These are phyloP conservation scores for Globisporangium paddicum DNA, from an alignment of 352 stramenopile species.

Conservation along the genomic window DNA sequence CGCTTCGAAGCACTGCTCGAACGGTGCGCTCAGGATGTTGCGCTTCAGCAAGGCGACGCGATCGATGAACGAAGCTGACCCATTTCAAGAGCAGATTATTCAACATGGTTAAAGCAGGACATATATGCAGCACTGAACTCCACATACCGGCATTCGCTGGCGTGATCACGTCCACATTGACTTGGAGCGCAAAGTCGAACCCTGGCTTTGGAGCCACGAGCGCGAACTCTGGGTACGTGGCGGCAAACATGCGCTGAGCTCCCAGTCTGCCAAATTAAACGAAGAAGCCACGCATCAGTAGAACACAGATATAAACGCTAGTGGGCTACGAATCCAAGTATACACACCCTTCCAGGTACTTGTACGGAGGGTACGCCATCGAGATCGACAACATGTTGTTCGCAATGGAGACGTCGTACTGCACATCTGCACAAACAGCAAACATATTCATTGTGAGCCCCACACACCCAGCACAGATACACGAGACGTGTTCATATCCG, in stretches of 20 bases:
- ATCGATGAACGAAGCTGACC: constrained; percentile 63
- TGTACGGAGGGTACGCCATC: constrained; percentile 75
- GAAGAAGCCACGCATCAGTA: background rate
- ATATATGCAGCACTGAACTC: constrained; percentile 4
- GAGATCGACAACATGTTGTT: constrained; percentile 65
- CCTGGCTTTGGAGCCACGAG: constrained; percentile 57
- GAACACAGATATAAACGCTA: background rate
- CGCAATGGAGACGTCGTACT: constrained; percentile 79
- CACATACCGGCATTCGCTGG: constrained; percentile 50
- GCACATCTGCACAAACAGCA: constrained; percentile 45
- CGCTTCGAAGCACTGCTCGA: constrained; percentile 82
- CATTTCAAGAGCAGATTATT: background rate
- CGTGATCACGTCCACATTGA: constrained; percentile 76
- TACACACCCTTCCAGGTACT: constrained; percentile 51
- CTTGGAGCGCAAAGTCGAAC: constrained; percentile 77
- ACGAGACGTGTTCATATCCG: background rate
- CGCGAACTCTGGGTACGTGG: constrained; percentile 72
- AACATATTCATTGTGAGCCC: background rate
- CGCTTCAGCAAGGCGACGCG: constrained; percentile 77
- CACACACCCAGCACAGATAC: background rate
- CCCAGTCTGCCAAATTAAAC: constrained; percentile 38
- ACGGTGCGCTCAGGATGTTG: constrained; percentile 73
- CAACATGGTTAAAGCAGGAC: too few species aligned
- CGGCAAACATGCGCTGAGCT: constrained; percentile 62
- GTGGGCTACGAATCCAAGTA: background rate